Base-by-base conservation (phyloP, 1,284 basidiomycete species). In the Vanrija humicola region DNA sequence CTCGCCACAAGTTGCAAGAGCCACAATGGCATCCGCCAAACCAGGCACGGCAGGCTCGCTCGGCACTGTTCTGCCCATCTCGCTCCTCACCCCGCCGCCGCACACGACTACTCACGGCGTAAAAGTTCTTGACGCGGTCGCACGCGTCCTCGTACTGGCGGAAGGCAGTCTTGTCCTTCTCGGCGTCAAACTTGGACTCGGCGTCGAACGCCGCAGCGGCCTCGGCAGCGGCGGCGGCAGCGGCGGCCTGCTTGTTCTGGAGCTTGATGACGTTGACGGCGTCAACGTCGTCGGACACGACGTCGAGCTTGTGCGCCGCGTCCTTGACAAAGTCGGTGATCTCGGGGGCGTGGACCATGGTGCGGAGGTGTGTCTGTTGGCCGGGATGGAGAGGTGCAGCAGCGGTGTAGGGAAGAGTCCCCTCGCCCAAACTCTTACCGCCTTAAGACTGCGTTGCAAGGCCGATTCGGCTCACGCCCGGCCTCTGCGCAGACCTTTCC, bases 91-190 rank as follows among this genome's bases (percentile, higher is more conserved):
- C n/a, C n/a, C 16, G n/a, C 39, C 40, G 19, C 40, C 9, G 7
- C 21, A 23, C 21, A 19, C 25, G 15, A 8, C 19, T 44, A 63
- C 69, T 63, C 54, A 71, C 69, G 34, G 64, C 64, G 58, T 93
- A 93, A 69, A 93, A 92, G 29, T 80, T 79, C 78, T 89, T 91
- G 75, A 93, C 90, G 49, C 88, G 84, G 63, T 92, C 88, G 67
- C 89, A 89, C 6, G 90, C 90, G 21, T 74, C 74, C 46, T 72
- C 78, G 64, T 79, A 80, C 46, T 77, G 69, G 26, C 79, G 68
- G 63, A 80, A 80, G 14, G 59, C 63, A 5, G 79, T 64, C 78
- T 91, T 91, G 79, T 93, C 87, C 74, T 89, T 89, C n/a, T 79
- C 76, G 15, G 80, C 74, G 70, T 89, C 88, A 67, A 91, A 88